Evolutionary conservation across 352 stramenopile species (phyloP).

Genomic region (Phytophthora europaea): DNA sequence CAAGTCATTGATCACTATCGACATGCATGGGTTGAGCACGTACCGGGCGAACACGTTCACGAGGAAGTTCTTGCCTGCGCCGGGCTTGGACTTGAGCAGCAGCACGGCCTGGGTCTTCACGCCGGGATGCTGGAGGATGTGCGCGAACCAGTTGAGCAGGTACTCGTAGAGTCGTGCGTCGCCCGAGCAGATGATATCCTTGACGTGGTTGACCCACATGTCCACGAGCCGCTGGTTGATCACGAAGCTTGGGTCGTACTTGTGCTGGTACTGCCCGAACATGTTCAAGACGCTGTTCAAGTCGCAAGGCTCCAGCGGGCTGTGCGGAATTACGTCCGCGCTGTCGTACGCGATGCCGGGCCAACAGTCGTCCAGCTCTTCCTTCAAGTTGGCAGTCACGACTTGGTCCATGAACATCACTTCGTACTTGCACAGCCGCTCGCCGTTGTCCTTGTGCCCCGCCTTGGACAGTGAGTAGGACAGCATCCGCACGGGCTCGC

Average conservation of each 20-base stretch:
- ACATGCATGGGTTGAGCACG: too few species aligned
- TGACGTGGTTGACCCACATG: background rate
- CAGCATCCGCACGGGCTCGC: too few species aligned
- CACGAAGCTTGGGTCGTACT: background rate
- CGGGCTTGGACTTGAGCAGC: constrained; percentile 1
- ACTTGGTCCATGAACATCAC: too few species aligned
- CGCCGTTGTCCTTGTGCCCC: too few species aligned
- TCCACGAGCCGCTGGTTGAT: background rate
- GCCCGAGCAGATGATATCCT: background rate
- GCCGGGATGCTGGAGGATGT: background rate
- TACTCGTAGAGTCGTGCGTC: background rate
- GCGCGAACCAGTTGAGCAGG: background rate
- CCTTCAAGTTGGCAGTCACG: too few species aligned
- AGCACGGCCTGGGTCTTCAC: background rate
- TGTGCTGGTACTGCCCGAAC: background rate
- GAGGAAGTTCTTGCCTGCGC: too few species aligned
- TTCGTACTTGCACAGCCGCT: too few species aligned
- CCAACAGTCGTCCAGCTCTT: too few species aligned
- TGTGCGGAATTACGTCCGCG: background rate
- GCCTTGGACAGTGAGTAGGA: too few species aligned
- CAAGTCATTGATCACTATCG: too few species aligned
- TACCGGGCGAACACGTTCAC: too few species aligned
- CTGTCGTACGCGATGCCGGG: background rate
- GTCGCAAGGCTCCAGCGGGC: too few species aligned
- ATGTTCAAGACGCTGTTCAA: background rate